Conservation (phyloP, 176 grass and related monocot genomes). For the Triticum timopheevii region DNA sequence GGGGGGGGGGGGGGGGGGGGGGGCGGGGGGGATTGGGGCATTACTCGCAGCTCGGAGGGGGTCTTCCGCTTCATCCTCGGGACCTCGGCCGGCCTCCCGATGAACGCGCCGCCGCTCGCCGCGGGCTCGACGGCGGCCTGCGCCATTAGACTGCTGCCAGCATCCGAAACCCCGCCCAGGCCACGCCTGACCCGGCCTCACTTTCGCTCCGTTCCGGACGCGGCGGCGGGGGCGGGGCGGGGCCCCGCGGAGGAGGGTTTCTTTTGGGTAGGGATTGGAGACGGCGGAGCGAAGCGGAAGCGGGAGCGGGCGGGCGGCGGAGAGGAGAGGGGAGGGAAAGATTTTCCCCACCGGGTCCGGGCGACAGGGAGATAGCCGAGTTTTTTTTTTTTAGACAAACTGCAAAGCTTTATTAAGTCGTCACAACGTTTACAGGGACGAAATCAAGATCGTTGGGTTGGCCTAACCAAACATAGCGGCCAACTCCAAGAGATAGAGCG, state of each 20-base stretch:
- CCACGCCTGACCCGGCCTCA: neutral
- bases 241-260: neutral
- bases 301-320: neutral
- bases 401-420: too few species aligned
- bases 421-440: too few species aligned
- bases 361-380: neutral
- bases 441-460: too few species aligned
- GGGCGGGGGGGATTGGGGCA: too few species aligned
- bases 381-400: neutral
- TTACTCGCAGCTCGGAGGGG: constrained; percentile 78
- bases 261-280: neutral
- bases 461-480: too few species aligned
- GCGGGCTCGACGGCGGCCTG: constrained; percentile 57
- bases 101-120: constrained; percentile 28
- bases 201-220: neutral
- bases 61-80: constrained; percentile 88
- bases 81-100: constrained; percentile 28
- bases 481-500: too few species aligned
- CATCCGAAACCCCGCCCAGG: neutral
- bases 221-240: too few species aligned
- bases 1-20: neutral
- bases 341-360: neutral
- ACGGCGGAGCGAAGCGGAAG: neutral
- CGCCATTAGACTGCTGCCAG: constrained; percentile 36
- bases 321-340: neutral